Percentiles rank a stretch among this genome's conserved stretches.
phyloP scores from a whole-genome alignment of 2,329 filamentous ascomycete species.

The Didymellaceae sp. region DNA sequence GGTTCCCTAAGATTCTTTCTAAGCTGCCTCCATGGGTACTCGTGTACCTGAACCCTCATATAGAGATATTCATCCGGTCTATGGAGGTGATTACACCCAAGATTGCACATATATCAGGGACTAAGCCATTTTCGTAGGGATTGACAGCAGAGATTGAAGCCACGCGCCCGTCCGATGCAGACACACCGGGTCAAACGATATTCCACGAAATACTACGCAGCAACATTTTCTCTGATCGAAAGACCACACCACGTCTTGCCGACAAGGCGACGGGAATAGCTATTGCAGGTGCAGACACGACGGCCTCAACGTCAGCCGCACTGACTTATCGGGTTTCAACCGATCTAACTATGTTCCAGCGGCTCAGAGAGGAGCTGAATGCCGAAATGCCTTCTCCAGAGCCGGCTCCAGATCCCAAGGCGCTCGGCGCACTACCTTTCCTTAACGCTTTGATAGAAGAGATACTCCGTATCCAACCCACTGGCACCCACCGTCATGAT shows the following conservation, averaged over 20 bases:
- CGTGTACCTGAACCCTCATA: not conserved
- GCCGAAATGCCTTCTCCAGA: constrained; percentile 3
- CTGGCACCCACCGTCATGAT: constrained; percentile 7
- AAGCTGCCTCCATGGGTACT: not conserved
- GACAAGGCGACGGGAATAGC: constrained; percentile 19
- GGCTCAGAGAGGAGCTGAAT: constrained; percentile 10
- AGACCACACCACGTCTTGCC: constrained; percentile 15
- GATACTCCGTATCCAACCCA: constrained; percentile 37
- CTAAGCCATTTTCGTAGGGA: not conserved
- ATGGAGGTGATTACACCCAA: not conserved
- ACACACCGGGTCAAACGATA: constrained; percentile 9
- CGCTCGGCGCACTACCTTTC: constrained; percentile 15
- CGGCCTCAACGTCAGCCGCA: constrained; percentile 3
- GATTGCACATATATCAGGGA: not conserved
- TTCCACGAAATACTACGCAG: constrained; percentile 45
- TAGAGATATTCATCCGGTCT: not conserved
- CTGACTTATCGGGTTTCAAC: constrained; percentile 15
- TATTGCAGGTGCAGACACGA: constrained; percentile 19
- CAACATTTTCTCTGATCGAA: constrained; percentile 22
- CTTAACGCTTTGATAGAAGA: constrained; percentile 42
- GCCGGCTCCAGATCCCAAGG: constrained; percentile 1
- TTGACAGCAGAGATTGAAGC: not conserved
- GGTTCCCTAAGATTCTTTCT: not conserved
- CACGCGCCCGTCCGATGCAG: not conserved
- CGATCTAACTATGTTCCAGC: constrained; percentile 3